phyloP scores from a whole-genome alignment of 2,329 filamentous ascomycete genomes.

The Endothia cerciana region DNA sequence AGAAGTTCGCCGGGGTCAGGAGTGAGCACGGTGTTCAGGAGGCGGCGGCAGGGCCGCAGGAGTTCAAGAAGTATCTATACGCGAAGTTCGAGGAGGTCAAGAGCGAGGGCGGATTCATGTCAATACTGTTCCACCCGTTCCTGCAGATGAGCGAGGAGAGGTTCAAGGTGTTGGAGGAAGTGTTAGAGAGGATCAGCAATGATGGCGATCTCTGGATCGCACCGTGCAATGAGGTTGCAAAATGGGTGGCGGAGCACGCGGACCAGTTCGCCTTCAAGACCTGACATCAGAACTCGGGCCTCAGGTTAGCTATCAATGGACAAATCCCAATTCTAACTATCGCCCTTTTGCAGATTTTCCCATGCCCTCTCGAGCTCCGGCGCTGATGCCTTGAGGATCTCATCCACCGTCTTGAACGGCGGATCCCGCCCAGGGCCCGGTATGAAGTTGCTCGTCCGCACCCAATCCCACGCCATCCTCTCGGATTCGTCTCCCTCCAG shows the following conservation, averaged over 20 bases:
- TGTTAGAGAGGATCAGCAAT: constrained; percentile 31
- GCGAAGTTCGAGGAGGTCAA: constrained; percentile 32
- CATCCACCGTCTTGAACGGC: constrained; percentile 15
- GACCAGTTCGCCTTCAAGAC: constrained; percentile 21
- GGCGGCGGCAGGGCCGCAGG: constrained; percentile 28
- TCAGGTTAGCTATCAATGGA: background rate
- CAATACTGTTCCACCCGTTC: constrained; percentile 38
- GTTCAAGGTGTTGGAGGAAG: constrained; percentile 34
- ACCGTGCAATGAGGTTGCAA: constrained; percentile 35
- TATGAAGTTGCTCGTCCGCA: constrained; percentile 11
- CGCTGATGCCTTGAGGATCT: constrained; percentile 7
- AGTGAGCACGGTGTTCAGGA: constrained; percentile 29
- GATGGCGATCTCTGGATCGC: constrained; percentile 36
- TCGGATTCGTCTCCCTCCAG: constrained; percentile 21
- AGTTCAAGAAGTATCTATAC: constrained; percentile 32
- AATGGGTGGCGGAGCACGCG: constrained; percentile 33
- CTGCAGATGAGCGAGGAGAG: constrained; percentile 35
- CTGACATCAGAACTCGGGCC: background rate
- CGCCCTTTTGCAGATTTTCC: constrained; percentile 1
- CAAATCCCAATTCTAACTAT: background rate
- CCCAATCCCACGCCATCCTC: constrained; percentile 22
- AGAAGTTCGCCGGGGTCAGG: constrained; percentile 35
- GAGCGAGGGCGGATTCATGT: constrained; percentile 32
- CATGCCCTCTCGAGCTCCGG: constrained; percentile 11
- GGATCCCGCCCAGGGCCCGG: constrained; percentile 11